Evolutionary conservation across 1,284 basidiomycete species (phyloP), one percentile per base, ranked within the genome.

Genomic region (Puccinia hordei): DNA sequence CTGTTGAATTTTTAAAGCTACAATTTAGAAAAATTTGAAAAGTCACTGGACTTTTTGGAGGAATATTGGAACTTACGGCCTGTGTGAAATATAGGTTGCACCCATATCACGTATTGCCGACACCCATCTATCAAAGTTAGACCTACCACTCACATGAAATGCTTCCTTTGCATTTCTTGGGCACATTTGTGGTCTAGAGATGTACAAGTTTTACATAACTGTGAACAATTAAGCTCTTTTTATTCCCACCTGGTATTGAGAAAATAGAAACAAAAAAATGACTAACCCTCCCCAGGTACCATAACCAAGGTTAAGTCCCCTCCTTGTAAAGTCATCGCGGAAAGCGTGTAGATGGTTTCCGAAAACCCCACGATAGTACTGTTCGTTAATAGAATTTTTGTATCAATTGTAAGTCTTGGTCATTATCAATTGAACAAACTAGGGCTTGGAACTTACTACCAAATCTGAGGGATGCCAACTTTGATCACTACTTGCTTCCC

Each of bases 231-330:
- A 41, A 41, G 12, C 38, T 12, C 53, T 55, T 35, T 33, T 17
- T 15, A 49, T 49, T 10, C 46, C 46, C 10, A 49, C 46, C 17
- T 49, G 41, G n/a, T 22, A 4, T 69, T 15, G 46, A 49, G 38
- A 69, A 30, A n/a, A 49, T 2, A 51, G 38, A 24, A 49, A 69
- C 30, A 51, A 24, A 30, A 63, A 66, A 46, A 51, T n/a, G n/a
- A 46, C 72, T 57, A 12, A 73, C 72, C 72, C 72, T 73, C 30
- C 72, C 53, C 44, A 38, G 41, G 72, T 73, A 19, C 55, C 55
- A 17, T 61, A 10, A 41, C 72, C 72, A 15, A 73, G 19, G 13
- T 30, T 2, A 10, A 73, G 35, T 22, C 55, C 72, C 15, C 51
- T 44, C 19, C 15, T 30, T 27, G 6, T 57, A 24, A 35, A 73